A percentile compares a stretch with the other conserved stretches of the same genome.
Conservation (phyloP, 805 yeast species). For the Ogataea nakhonphanomensis region DNA sequence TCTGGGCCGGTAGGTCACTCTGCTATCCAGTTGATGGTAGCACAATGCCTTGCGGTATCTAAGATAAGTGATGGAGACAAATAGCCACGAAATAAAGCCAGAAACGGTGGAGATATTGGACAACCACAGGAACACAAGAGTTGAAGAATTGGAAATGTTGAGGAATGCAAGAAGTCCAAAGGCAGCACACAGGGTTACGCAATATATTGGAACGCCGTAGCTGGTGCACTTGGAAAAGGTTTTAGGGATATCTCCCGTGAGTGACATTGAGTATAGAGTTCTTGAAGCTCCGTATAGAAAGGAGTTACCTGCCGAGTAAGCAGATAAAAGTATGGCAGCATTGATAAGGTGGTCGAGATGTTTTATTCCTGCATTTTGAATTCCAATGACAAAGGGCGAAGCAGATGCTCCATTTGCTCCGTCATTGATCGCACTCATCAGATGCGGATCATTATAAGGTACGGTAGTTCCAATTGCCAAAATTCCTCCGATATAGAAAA, state of each 20-base stretch:
- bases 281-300: slow-evolving; percentile 42
- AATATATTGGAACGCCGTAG: slow-evolving; percentile 55
- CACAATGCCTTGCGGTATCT: slow-evolving; percentile 64
- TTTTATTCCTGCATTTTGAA: slow-evolving; percentile 55
- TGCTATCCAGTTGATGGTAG: slow-evolving; percentile 49
- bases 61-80: slow-evolving; percentile 49
- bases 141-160: slow-evolving; percentile 50
- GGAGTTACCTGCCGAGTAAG: slow-evolving; percentile 48
- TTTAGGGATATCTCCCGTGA: slow-evolving; percentile 39
- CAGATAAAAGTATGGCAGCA: slow-evolving; percentile 59
- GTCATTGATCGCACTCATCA: slow-evolving; percentile 42
- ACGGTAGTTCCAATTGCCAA: slow-evolving; percentile 60
- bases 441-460: slow-evolving; percentile 45
- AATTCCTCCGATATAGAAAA: slow-evolving; percentile 56
- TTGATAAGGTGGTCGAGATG: slow-evolving; percentile 61
- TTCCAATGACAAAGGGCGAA: slow-evolving; percentile 65
- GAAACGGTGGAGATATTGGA: slow-evolving; percentile 63
- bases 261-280: slow-evolving; percentile 39
- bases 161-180: slow-evolving; percentile 50
- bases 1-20: slow-evolving; percentile 55
- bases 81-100: slow-evolving; percentile 64
- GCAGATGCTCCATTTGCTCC: slow-evolving; percentile 55
- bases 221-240: slow-evolving; percentile 37
- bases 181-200: slow-evolving; percentile 39
- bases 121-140: slow-evolving; percentile 60